A percentile compares a stretch with the other conserved stretches of the same genome.
phyloP scores from a whole-genome alignment of 2,329 filamentous ascomycete species.

The Ceratocystis eucalypticola region DNA sequence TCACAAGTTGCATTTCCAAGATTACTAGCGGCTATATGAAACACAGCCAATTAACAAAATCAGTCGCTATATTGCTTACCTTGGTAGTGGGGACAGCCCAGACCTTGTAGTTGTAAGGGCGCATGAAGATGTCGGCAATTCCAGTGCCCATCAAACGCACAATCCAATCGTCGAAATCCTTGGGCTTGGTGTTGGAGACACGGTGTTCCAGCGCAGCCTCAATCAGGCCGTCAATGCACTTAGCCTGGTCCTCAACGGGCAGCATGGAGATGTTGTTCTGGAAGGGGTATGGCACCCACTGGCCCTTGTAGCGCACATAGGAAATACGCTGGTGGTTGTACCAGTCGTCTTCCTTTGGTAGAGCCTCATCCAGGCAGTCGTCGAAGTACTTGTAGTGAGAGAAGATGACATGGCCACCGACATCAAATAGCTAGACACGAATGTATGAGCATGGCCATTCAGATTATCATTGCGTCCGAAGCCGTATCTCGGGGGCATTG shows the following conservation, averaged over 20 bases:
- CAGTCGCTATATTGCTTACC: constrained; percentile 36
- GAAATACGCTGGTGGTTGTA: constrained; percentile 97
- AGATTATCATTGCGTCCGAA: neutral
- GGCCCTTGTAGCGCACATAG: constrained; percentile 90
- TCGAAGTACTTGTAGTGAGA: constrained; percentile 99
- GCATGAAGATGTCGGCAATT: constrained; percentile 92
- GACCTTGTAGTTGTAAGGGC: constrained; percentile 99
- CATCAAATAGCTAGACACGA: constrained; percentile 71
- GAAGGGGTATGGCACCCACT: constrained; percentile 98
- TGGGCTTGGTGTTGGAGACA: constrained; percentile 79
- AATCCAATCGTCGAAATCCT: constrained; percentile 98
- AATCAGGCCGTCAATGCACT: constrained; percentile 88
- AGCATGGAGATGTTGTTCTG: constrained; percentile 99
- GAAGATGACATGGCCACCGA: constrained; percentile 96
- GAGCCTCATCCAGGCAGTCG: constrained; percentile 93
- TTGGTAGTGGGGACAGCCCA: constrained; percentile 97
- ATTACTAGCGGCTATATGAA: neutral
- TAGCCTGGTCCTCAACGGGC: constrained; percentile 92
- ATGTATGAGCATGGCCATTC: constrained; percentile 8
- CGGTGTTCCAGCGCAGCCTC: constrained; percentile 75
- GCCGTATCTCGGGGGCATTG: neutral
- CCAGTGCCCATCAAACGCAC: constrained; percentile 79
- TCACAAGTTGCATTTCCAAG: neutral
- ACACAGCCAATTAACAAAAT: neutral
- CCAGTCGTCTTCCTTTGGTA: constrained; percentile 90